Evolutionary conservation across 2,329 filamentous ascomycete species (phyloP).

Genomic region (Talaromyces sp.): DNA sequence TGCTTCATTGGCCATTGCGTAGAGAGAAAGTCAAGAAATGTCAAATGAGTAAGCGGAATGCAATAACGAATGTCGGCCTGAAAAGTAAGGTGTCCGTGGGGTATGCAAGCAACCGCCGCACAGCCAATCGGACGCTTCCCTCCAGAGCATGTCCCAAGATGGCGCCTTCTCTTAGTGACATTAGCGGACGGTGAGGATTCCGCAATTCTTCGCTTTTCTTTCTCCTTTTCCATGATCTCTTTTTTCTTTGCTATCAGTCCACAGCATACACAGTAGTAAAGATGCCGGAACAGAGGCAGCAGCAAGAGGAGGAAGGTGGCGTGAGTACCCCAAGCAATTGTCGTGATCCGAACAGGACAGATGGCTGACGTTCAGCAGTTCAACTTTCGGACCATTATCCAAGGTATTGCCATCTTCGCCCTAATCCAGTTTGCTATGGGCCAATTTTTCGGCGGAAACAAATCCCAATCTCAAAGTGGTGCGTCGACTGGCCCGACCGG

Average conservation of each 20-base stretch:
- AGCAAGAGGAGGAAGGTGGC: conserved; percentile 30
- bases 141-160: conserved; percentile 1
- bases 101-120: not conserved
- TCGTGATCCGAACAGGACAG: conserved; percentile 22
- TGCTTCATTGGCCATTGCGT: not conserved
- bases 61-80: not conserved
- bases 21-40: not conserved
- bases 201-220: conserved; percentile 7
- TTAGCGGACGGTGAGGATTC: conserved; percentile 10
- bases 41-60: not conserved
- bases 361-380: conserved; percentile 30
- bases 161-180: not conserved
- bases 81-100: conserved; percentile 12
- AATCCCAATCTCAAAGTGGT: conserved; percentile 30
- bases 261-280: conserved; percentile 21
- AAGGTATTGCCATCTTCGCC: conserved; percentile 59
- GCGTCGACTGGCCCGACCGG: conserved; percentile 24
- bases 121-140: conserved; percentile 6
- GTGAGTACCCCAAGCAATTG: not conserved
- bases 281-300: conserved; percentile 42
- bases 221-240: conserved; percentile 3
- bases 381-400: conserved; percentile 45
- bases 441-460: conserved; percentile 52
- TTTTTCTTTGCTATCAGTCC: conserved; percentile 17
- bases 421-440: conserved; percentile 57